Evolutionary conservation across 1,139 yeast species (phyloP).

Genomic region (Blastobotrys illinoisensis): DNA sequence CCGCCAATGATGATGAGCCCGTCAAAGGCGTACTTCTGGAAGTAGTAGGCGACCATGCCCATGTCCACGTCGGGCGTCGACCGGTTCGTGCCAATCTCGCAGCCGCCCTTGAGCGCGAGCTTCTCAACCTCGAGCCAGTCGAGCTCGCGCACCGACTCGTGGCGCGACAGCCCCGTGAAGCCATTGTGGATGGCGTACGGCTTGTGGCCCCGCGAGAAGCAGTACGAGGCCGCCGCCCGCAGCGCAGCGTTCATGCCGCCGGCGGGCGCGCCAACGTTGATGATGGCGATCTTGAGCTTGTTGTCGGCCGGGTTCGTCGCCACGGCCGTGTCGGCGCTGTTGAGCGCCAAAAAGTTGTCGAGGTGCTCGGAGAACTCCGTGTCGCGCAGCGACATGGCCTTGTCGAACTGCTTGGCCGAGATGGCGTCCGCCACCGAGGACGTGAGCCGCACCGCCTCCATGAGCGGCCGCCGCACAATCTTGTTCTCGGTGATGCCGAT

Average conservation of each 20-base stretch:
- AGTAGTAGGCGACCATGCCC: slow-evolving; percentile 85
- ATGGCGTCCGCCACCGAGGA: slow-evolving; percentile 85
- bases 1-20: slow-evolving; percentile 93
- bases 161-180: slow-evolving; percentile 80
- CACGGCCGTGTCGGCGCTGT: slow-evolving; percentile 62
- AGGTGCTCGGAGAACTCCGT: slow-evolving; percentile 79
- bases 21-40: slow-evolving; percentile 77
- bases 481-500: slow-evolving; percentile 86
- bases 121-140: slow-evolving; percentile 84
- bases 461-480: slow-evolving; percentile 73
- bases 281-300: slow-evolving; percentile 66
- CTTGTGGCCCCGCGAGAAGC: slow-evolving; percentile 84
- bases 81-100: slow-evolving; percentile 93
- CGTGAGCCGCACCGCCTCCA: slow-evolving; percentile 85
- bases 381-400: slow-evolving; percentile 83
- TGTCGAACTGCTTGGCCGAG: slow-evolving; percentile 67
- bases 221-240: slow-evolving; percentile 84
- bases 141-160: slow-evolving; percentile 68
- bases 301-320: slow-evolving; percentile 36
- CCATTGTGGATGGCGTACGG: slow-evolving; percentile 89
- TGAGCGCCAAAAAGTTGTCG: slow-evolving; percentile 61
- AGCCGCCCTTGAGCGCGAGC: slow-evolving; percentile 90
- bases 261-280: slow-evolving; percentile 95
- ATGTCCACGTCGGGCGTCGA: slow-evolving; percentile 72
- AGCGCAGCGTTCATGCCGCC: slow-evolving; percentile 94